Conservation (phyloP, 768 basidiomycete species). For the Paxillus ammoniavirescens region DNA sequence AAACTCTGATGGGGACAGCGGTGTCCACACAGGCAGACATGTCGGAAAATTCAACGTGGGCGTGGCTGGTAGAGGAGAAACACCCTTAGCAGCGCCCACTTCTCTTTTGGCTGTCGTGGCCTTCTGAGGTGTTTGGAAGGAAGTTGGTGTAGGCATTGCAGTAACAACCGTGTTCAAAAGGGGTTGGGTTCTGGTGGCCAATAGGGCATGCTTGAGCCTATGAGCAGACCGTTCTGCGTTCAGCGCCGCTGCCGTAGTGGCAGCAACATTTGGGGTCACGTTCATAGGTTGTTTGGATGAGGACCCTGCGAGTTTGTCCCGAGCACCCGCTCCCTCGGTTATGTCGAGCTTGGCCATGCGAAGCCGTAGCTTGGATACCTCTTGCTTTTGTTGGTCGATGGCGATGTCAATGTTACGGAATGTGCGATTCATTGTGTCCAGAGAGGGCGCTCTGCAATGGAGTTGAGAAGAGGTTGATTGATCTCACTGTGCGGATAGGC, state of each 20-base stretch:
- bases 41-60: slow-evolving; percentile 26
- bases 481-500: slow-evolving; percentile 11
- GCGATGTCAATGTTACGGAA: slow-evolving; percentile 82
- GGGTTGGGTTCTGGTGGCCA: slow-evolving; percentile 60
- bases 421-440: slow-evolving; percentile 81
- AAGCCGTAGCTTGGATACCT: slow-evolving; percentile 50
- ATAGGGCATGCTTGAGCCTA: slow-evolving; percentile 65
- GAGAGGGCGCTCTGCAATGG: slow-evolving; percentile 64
- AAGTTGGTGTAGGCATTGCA: slow-evolving; percentile 14
- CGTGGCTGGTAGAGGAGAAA: slow-evolving; percentile 14
- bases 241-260: slow-evolving; percentile 76
- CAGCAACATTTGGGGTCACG: slow-evolving; percentile 65
- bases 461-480: neutral
- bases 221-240: slow-evolving; percentile 77
- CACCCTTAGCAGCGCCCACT: neutral
- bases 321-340: slow-evolving; percentile 17
- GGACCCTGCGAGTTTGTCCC: slow-evolving; percentile 43
- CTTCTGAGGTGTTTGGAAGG: slow-evolving; percentile 31
- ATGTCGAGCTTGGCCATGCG: slow-evolving; percentile 54
- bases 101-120: slow-evolving; percentile 9
- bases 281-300: slow-evolving; percentile 39
- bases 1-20: slow-evolving; percentile 15
- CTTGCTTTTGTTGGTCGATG: slow-evolving; percentile 57
- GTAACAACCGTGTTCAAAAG: slow-evolving; percentile 59
- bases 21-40: slow-evolving; percentile 21